A percentile compares a stretch with the other conserved stretches of the same genome.
phyloP scores from a whole-genome alignment of 257 asterid genomes.

The Galeopsis tetrahit region DNA sequence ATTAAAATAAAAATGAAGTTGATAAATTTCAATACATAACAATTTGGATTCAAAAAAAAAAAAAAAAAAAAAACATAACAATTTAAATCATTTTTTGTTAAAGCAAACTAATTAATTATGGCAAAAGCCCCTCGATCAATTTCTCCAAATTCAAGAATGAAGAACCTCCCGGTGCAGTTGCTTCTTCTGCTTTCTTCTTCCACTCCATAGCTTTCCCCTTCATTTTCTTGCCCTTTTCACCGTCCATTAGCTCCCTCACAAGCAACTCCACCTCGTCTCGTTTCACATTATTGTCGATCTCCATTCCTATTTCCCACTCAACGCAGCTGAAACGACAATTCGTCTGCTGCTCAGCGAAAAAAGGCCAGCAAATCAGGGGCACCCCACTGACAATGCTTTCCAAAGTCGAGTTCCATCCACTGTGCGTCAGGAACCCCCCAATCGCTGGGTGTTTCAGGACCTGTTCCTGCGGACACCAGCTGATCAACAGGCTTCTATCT shows the following conservation, averaged over 20 bases:
- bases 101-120: neutral
- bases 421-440: conserved; percentile 61
- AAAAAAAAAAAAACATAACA: too few relatives aligned
- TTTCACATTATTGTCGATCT: conserved; percentile 50
- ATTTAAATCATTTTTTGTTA: too few relatives aligned
- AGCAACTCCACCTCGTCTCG: conserved; percentile 53
- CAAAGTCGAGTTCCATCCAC: conserved; percentile 60
- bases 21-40: too few relatives aligned
- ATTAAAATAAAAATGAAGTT: too few relatives aligned
- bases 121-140: conserved; percentile 37
- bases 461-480: conserved; percentile 61
- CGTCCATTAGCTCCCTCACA: conserved; percentile 58
- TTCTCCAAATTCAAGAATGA: conserved; percentile 41
- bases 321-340: conserved; percentile 52
- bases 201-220: conserved; percentile 46
- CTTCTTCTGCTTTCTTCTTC: conserved; percentile 53
- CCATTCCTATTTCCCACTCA: conserved; percentile 61
- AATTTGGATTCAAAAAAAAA: too few relatives aligned
- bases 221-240: conserved; percentile 56
- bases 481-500: conserved; percentile 49
- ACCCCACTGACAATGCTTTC: conserved; percentile 53
- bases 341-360: conserved; percentile 60
- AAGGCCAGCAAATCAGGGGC: conserved; percentile 63
- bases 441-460: conserved; percentile 54
- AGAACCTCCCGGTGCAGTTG: conserved; percentile 38